Conservation (phyloP, 345 rosid genomes). For the Acer campestre region DNA sequence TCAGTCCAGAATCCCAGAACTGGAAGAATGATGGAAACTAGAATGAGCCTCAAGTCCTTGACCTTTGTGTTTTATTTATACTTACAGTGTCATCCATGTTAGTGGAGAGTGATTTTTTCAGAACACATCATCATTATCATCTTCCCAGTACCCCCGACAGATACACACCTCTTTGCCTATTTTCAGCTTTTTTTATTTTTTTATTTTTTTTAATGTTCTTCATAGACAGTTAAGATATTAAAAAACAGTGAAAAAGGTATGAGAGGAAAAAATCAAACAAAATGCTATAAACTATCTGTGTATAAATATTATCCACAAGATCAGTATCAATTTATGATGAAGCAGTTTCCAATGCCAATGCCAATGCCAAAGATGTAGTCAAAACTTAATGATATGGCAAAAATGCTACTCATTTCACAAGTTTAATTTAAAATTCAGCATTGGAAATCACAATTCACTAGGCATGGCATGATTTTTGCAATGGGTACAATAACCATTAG, state of each 20-base stretch:
- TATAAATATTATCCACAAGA: not conserved
- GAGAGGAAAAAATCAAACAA: not conserved
- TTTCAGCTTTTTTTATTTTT: no score
- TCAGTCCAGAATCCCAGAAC: not conserved
- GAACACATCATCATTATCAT: not conserved
- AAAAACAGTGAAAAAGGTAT: not conserved
- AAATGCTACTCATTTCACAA: not conserved
- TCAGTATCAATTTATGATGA: not conserved
- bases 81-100: not conserved
- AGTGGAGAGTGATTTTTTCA: not conserved
- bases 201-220: not conserved
- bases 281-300: not conserved
- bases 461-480: slow-evolving; percentile 8
- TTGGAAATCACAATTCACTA: not conserved
- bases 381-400: not conserved
- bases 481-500: slow-evolving; percentile 6
- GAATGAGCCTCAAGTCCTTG: not conserved
- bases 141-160: not conserved
- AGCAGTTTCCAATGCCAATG: not conserved
- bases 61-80: not conserved
- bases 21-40: not conserved
- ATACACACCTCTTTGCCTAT: not conserved
- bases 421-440: not conserved
- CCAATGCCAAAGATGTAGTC: not conserved
- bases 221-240: not conserved